phyloP scores from a whole-genome alignment of 2,329 filamentous ascomycete species.

The Alternaria consortialis region DNA sequence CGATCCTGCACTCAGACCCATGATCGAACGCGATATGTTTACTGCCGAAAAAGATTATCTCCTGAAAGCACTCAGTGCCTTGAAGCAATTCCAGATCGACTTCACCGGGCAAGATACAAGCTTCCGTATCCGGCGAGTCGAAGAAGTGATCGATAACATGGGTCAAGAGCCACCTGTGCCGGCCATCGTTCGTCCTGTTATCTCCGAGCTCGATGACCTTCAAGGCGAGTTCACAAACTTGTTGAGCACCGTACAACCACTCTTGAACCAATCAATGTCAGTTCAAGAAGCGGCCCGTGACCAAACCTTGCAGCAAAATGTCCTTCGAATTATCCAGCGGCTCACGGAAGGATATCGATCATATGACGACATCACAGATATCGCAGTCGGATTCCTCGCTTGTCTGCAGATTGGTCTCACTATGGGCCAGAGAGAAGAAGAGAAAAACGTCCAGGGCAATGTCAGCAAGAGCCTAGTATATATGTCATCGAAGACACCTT shows the following conservation, averaged over 20 bases:
- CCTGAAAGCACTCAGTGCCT: conserved; percentile 64
- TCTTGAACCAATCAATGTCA: conserved; percentile 36
- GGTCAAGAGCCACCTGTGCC: conserved; percentile 73
- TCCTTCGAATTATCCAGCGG: conserved; percentile 75
- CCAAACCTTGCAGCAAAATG: conserved; percentile 60
- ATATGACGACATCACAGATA: conserved; percentile 86
- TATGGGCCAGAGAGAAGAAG: conserved; percentile 52
- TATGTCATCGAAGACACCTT: conserved; percentile 42
- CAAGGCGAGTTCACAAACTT: conserved; percentile 86
- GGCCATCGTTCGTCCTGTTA: conserved; percentile 74
- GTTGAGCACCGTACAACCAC: conserved; percentile 55
- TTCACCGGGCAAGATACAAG: conserved; percentile 76
- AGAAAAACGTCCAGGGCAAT: conserved; percentile 22
- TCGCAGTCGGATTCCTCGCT: conserved; percentile 79
- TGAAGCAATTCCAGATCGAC: conserved; percentile 70
- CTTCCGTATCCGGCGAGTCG: conserved; percentile 69
- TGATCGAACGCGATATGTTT: conserved; percentile 70
- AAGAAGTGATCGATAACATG: conserved; percentile 69
- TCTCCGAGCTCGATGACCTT: conserved; percentile 73
- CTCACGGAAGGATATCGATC: conserved; percentile 75
- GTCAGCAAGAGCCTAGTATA: conserved; percentile 34
- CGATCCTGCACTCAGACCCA: conserved; percentile 73
- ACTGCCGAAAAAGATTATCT: conserved; percentile 66
- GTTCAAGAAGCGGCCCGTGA: conserved; percentile 39
- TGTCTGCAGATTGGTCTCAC: conserved; percentile 80